Percentiles rank a stretch among this genome's conserved stretches.
phyloP scores from a whole-genome alignment of 164 flowering plant species.

The Magnolia changhungtana region DNA sequence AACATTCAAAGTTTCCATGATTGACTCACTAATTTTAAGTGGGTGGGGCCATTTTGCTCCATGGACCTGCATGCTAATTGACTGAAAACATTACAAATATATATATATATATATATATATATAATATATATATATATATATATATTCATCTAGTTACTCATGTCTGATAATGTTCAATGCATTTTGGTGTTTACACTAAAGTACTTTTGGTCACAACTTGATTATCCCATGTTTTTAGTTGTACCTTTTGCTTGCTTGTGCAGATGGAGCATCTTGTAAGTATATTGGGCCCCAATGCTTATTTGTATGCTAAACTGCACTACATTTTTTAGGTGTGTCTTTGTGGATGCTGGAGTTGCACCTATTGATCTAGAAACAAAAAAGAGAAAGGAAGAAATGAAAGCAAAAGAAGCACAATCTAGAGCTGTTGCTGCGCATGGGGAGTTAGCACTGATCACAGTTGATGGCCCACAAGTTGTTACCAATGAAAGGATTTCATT shows the following conservation, averaged over 20 bases:
- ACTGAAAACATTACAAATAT: no score
- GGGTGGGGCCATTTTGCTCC: no score
- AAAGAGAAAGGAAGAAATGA: conserved; percentile 82
- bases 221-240: no score
- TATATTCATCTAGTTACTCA: no score
- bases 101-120: no score
- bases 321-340: conserved; percentile 61
- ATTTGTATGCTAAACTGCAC: neutral
- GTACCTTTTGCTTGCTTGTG: neutral
- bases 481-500: conserved; percentile 66
- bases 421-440: conserved; percentile 95
- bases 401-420: conserved; percentile 63
- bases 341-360: conserved; percentile 98
- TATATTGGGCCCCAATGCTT: neutral
- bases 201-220: no score
- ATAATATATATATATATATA: no score
- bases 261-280: neutral
- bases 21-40: no score
- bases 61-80: no score
- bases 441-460: conserved; percentile 83
- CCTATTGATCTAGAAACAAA: conserved; percentile 86
- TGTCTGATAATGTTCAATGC: no score
- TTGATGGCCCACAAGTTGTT: conserved; percentile 64
- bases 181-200: no score
- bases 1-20: no score